Conservation (phyloP, 2,329 filamentous ascomycete species). For the Cryphonectria japonica region DNA sequence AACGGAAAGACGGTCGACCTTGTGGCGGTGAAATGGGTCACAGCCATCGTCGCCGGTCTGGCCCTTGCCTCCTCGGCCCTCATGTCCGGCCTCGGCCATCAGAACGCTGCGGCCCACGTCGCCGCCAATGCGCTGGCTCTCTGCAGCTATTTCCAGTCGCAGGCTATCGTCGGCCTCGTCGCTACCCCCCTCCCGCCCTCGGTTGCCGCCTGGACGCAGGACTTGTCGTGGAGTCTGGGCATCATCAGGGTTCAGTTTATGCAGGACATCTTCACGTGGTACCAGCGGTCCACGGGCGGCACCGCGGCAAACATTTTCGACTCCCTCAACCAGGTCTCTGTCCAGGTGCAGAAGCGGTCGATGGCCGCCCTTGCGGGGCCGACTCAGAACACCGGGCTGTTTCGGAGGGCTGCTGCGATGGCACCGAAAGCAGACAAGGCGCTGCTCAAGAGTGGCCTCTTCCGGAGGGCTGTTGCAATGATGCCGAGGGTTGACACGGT, state of each 20-base stretch:
- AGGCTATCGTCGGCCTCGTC: conserved; percentile 81
- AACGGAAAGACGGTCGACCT: conserved; percentile 86
- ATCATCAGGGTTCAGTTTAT: conserved; percentile 80
- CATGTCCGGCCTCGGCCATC: conserved; percentile 80
- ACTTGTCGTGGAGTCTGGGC: conserved; percentile 92
- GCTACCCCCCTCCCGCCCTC: conserved; percentile 77
- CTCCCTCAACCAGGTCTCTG: conserved; percentile 69
- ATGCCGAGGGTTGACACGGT: conserved; percentile 35
- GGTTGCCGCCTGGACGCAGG: conserved; percentile 84
- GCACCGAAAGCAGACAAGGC: conserved; percentile 21
- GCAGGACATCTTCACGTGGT: conserved; percentile 83
- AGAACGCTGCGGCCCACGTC: conserved; percentile 85
- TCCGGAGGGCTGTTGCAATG: conserved; percentile 40
- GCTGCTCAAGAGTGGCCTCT: conserved; percentile 48
- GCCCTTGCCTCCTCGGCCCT: conserved; percentile 79
- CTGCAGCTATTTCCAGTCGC: conserved; percentile 85
- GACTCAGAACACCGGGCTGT: conserved; percentile 37
- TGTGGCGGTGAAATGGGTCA: conserved; percentile 77
- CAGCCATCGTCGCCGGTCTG: conserved; percentile 76
- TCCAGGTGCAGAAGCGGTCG: conserved; percentile 70
- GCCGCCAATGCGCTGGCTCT: conserved; percentile 83
- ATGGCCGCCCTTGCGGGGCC: conserved; percentile 46
- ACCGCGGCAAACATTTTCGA: conserved; percentile 75
- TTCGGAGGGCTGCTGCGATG: conserved; percentile 12
- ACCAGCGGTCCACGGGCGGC: conserved; percentile 82